These are phyloP conservation scores for Aspergillus chevalieri DNA, from an alignment of 2,329 filamentous ascomycete genomes.

Conservation along the genomic window DNA sequence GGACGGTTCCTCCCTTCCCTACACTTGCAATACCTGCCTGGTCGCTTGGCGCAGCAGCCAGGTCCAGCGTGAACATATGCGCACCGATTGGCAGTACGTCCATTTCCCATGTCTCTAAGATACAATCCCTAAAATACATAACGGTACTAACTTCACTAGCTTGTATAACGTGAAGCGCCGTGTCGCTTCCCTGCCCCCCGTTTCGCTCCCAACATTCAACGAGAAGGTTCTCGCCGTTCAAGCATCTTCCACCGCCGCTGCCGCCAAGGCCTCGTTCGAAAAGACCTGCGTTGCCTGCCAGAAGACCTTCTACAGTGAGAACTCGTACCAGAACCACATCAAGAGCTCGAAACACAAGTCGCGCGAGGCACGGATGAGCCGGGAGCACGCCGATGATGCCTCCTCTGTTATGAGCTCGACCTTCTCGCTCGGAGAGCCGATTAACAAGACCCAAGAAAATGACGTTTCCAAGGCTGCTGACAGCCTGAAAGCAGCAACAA, in stretches of 20 bases:
- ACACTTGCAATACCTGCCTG: constrained; percentile 97
- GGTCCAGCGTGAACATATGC: constrained; percentile 91
- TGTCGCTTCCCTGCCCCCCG: constrained; percentile 81
- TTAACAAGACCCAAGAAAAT: constrained; percentile 52
- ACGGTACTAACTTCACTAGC: constrained; percentile 40
- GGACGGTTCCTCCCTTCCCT: constrained; percentile 62
- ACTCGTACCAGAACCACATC: constrained; percentile 89
- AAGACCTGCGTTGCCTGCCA: constrained; percentile 74
- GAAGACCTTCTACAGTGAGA: constrained; percentile 94
- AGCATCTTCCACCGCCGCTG: constrained; percentile 74
- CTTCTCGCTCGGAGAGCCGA: constrained; percentile 80
- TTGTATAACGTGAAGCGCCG: constrained; percentile 95
- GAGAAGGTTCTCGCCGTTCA: constrained; percentile 93
- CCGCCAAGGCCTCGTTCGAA: constrained; percentile 83
- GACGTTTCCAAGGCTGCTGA: constrained; percentile 74
- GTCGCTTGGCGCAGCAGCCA: constrained; percentile 94
- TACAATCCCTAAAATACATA: constrained; percentile 1
- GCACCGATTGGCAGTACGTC: constrained; percentile 94
- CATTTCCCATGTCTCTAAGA: constrained; percentile 3
- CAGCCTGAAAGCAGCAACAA: constrained; percentile 61
- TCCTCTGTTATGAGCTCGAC: constrained; percentile 84
- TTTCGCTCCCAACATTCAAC: constrained; percentile 86
- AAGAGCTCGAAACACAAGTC: constrained; percentile 83
- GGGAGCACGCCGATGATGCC: constrained; percentile 55
- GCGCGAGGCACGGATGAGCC: constrained; percentile 51